Evolutionary conservation across 805 yeast genomes (phyloP), one percentile per base, ranked within the genome.

Genomic region (Yarrowia sp.): DNA sequence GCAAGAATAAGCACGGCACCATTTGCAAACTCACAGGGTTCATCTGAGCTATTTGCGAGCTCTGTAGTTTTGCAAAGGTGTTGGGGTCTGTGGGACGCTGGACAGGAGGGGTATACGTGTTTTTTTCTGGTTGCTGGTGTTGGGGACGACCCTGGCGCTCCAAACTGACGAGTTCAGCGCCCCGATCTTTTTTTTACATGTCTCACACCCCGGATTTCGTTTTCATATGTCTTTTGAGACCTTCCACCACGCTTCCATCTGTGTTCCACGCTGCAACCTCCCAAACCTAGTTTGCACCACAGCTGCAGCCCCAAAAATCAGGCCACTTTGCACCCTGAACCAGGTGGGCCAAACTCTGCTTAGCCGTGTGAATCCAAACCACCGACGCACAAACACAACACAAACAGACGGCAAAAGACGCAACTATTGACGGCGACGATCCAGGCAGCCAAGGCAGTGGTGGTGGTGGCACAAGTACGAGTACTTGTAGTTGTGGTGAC

Each of bases 311-410:
- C 16, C 7, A 38, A 53, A 53, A 53, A 53, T 53, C 59, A 53
- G 36, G 32, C 45, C 45, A 53, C 45, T 40, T 40, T 53, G 59
- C 59, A 53, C 58, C 58, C 58, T 53, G 58, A 53, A 19, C 45
- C 45, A 52, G 45, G 59, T 53, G 59, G 45, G 45, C 43, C 45
- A 40, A 53, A 52, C 42, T 53, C 45, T 40, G 35, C 36, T 12
- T 53, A 53, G 59, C 59, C 59, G 59, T 40, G 59, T 52, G 56
- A 52, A 52, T 52, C 42, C 56, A 52, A 52, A 52, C 15, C 56
- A 3, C 56, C 56, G 56, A 52, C 56, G 53, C 35, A 12, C 15
- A 14, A 19, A 19, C 19, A 19, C 19, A 19, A 19, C 19, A 19
- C 19, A 19, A 19, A 8, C 35, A 8, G 14, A 8, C 16, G 9